Evolutionary conservation across 2,329 filamentous ascomycete genomes (phyloP), one percentile per base, ranked within the genome.

Genomic region (Paecilomyces formosus): DNA sequence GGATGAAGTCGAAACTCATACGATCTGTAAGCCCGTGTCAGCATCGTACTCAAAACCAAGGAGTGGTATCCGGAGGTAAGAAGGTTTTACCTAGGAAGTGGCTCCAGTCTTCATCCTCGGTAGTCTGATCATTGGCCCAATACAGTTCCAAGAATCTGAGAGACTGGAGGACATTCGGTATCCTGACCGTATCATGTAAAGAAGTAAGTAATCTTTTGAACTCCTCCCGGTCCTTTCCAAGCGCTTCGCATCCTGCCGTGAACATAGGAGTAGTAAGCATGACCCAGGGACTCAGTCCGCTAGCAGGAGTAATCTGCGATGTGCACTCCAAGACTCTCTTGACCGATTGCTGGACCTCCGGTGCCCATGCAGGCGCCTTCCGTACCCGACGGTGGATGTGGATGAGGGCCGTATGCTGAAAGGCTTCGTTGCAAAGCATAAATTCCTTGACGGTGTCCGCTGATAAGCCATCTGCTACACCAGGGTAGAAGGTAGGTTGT

Each of bases 191-290:
- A 53, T 75, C 68, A 56, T 76, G 71, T 53, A 76, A 63, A 28
- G 67, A 68, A 0, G 65, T 62, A 5, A 77, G 61, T 22, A 77
- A 55, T 22, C 63, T 62, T 33, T 68, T 65, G 13, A 76, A 70
- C 11, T 64, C 66, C 31, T 68, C 68, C 7, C 73, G 68, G 58
- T 77, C 74, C 31, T 72, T 64, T 1, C 68, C 73, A 5, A 69
- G 63, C 18, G 74, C 74, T 55, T 77, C 74, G 53, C 74, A 77
- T 2, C 75, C 75, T 7, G 74, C 75, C 52, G 75, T 76, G 57
- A 78, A 78, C 5, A 78, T 61, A 6, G 75, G 75, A 6, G 75
- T 78, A 21, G 75, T 77, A 15, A 77, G 65, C 63, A 78, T 70
- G 7, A 74, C 73, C 69, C 73, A 74, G 8, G 75, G 75, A 54